Evolutionary conservation across 345 rosid species (phyloP).

Genomic region (Citrus mangshanensis): DNA sequence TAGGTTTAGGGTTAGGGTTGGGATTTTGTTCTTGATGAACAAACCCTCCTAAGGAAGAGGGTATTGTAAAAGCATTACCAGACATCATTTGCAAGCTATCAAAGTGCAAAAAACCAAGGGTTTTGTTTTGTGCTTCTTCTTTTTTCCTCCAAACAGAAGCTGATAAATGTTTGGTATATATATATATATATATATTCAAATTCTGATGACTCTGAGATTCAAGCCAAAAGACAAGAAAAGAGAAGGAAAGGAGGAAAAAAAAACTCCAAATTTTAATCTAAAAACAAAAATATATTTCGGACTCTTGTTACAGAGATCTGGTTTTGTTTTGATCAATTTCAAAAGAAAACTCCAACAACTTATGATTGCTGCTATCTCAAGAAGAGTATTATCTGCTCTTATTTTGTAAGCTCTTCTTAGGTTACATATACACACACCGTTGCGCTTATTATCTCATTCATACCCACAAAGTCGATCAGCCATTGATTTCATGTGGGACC

Average conservation of each 20-base stretch:
- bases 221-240: slow-evolving; percentile 64
- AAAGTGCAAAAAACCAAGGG: slow-evolving; percentile 33
- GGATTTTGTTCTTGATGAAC: slow-evolving; percentile 45
- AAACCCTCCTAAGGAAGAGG: slow-evolving; percentile 51
- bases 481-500: slow-evolving; percentile 26
- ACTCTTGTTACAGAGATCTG: slow-evolving; percentile 49
- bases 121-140: neutral
- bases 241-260: slow-evolving; percentile 15
- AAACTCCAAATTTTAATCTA: slow-evolving; percentile 40
- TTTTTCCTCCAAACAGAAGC: slow-evolving; percentile 43
- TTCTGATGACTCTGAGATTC: slow-evolving; percentile 39
- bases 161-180: slow-evolving; percentile 33
- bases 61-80: slow-evolving; percentile 55
- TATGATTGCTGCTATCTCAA: slow-evolving; percentile 10
- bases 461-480: slow-evolving; percentile 30
- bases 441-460: slow-evolving; percentile 4
- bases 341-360: slow-evolving; percentile 39
- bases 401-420: slow-evolving; percentile 17
- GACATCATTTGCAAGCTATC: slow-evolving; percentile 56
- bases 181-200: slow-evolving; percentile 30
- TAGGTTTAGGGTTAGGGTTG: slow-evolving; percentile 66
- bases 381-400: neutral
- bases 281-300: slow-evolving; percentile 29
- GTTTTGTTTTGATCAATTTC: slow-evolving; percentile 30
- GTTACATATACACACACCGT: neutral